Base-by-base conservation (phyloP, 768 basidiomycete genomes). In the Naganishia vishniacii region DNA sequence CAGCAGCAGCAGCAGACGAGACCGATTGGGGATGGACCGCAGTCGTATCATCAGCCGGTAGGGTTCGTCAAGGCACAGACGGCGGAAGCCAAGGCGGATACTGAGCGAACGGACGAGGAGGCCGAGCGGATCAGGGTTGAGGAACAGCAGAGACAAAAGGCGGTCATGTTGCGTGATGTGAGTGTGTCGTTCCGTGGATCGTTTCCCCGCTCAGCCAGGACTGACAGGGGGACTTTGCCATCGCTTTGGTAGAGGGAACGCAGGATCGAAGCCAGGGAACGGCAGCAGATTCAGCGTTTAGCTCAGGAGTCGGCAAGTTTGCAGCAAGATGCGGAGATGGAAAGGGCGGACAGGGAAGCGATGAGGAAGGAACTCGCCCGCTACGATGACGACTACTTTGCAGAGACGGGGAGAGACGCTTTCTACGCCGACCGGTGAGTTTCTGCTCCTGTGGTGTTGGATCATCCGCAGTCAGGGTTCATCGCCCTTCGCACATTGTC, bases 391-490 rank as follows among this genome's bases (percentile, higher is more conserved):
- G 82, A 93, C 6, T 91, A 91, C 85, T 90, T 94, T 71, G 88
- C 90, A 65, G 93, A 94, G 64, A 86, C 89, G 70, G 93, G 91
- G 61, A 87, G 93, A 68, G 95, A 99, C 70, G 73, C 85, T 31
- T 99, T 93, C 79, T 94, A 93, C 72, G 82, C 88, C 47, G 95
- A 98, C 74, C 84, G 92, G 89, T 90, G 67, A 51, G 86, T 70
- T 18, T 34, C 20, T 23, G 32, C 16, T 37, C 7, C 23, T 15
- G 13, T 51, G 42, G 41, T 67, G 48, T 69, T n/a, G 41, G 47
- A 32, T n/a, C 28, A 31, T 32, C 25, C 34, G 15, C 34, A 15
- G 13, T n/a, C 23, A 23, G 20, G n/a, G 15, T 26, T 23, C n/a
- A 12, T 26, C 13, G 34, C 20, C 34, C 6, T 41, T 37, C 4